A percentile compares a stretch with the other conserved stretches of the same genome.
Conservation (phyloP, 2,329 filamentous ascomycete genomes). For the Trematosphaeria pertusa region DNA sequence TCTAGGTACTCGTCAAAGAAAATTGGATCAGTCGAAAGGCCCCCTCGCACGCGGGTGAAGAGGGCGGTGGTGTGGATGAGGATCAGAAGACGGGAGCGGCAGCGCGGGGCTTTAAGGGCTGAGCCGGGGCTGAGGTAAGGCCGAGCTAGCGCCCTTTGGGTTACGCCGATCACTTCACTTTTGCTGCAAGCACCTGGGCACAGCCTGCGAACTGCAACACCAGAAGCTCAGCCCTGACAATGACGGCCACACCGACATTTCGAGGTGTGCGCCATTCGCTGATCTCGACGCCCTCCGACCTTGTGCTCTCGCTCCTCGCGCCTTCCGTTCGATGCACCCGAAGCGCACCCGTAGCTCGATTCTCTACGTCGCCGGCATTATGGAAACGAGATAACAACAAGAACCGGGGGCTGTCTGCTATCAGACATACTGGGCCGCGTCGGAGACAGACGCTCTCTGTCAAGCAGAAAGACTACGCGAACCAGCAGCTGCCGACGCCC, state of each 20-base stretch:
- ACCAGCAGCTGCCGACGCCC: conserved; percentile 70
- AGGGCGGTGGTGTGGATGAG: conserved; percentile 37
- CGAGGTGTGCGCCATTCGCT: conserved; percentile 35
- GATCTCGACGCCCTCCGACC: conserved; percentile 22
- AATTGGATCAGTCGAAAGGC: conserved; percentile 42
- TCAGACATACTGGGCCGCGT: conserved; percentile 73
- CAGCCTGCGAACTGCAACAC: conserved; percentile 23
- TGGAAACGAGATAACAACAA: conserved; percentile 77
- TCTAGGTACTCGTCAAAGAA: conserved; percentile 45
- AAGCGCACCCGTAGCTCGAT: conserved; percentile 56
- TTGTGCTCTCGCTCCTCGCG: conserved; percentile 34
- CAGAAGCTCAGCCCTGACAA: conserved; percentile 30
- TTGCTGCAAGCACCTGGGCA: conserved; percentile 23
- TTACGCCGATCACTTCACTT: too few species aligned
- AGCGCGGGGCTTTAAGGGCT: conserved; percentile 28
- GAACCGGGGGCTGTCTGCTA: conserved; percentile 79
- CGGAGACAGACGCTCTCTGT: conserved; percentile 77
- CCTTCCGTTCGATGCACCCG: conserved; percentile 33
- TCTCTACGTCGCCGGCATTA: conserved; percentile 59
- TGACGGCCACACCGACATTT: conserved; percentile 37
- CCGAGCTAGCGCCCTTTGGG: too few species aligned
- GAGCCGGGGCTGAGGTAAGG: neutral
- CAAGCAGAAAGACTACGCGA: conserved; percentile 63
- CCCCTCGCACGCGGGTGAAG: conserved; percentile 44
- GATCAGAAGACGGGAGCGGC: conserved; percentile 21